A percentile compares a stretch with the other conserved stretches of the same genome.
Conservation (phyloP, 495 filamentous ascomycete genomes). For the Evansstolkia leycettana region DNA sequence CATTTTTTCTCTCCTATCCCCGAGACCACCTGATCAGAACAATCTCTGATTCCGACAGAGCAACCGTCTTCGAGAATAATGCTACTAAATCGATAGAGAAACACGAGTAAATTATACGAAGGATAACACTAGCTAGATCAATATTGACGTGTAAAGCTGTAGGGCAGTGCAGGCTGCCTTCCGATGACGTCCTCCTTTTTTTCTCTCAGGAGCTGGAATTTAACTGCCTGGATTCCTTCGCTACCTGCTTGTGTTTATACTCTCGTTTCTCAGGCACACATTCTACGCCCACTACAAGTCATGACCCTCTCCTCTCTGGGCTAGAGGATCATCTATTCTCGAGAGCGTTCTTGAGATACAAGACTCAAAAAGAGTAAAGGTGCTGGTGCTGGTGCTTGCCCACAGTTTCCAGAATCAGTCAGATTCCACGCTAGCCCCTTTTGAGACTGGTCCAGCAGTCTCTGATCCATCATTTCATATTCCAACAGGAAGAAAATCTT, state of each 20-base stretch:
- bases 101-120: no score
- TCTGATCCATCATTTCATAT: no score
- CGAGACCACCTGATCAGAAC: conserved; percentile 2
- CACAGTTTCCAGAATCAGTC: no score
- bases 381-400: no score
- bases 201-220: not conserved
- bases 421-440: not conserved
- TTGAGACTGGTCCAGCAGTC: not conserved
- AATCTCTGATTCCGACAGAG: no score
- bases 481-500: no score
- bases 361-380: no score
- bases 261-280: not conserved
- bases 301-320: not conserved
- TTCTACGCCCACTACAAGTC: not conserved
- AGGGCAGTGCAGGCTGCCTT: no score
- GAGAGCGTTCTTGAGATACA: not conserved
- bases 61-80: not conserved
- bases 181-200: no score
- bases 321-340: not conserved
- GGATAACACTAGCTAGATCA: no score
- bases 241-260: not conserved
- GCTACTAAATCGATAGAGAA: no score
- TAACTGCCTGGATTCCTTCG: not conserved
- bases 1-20: not conserved
- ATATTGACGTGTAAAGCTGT: no score